A percentile compares a stretch with the other conserved stretches of the same genome.
Conservation (phyloP, 192 early-diverging fungal genomes). For the Funneliformis mosseae region DNA sequence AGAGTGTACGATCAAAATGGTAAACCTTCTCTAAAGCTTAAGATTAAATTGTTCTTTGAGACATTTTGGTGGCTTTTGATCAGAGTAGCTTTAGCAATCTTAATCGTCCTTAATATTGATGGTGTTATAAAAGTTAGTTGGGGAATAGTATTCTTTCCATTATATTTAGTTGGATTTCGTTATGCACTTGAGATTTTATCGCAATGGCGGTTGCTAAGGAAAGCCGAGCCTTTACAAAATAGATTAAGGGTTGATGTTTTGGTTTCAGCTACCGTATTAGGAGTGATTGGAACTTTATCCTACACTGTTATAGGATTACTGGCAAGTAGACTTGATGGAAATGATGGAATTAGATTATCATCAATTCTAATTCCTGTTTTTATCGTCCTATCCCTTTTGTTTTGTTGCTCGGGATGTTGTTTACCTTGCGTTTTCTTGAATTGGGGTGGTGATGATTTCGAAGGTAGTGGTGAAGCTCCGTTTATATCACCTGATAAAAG, state of each 20-base stretch:
- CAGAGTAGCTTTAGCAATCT: constrained; percentile 64
- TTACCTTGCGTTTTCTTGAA: constrained; percentile 55
- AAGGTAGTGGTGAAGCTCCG: constrained; percentile 39
- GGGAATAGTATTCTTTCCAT: constrained; percentile 69
- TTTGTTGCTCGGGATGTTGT: constrained; percentile 64
- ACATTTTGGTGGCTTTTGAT: constrained; percentile 68
- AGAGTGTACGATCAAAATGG: constrained; percentile 36
- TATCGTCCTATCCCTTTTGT: constrained; percentile 55
- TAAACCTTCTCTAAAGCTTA: constrained; percentile 1
- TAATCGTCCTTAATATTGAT: constrained; percentile 70
- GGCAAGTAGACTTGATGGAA: constrained; percentile 44
- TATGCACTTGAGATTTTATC: constrained; percentile 54
- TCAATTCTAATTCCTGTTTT: constrained; percentile 71
- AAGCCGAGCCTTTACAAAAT: constrained; percentile 49
- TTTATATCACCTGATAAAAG: constrained; percentile 44
- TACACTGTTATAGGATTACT: constrained; percentile 45
- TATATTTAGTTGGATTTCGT: constrained; percentile 64
- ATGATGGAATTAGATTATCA: constrained; percentile 53
- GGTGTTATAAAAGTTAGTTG: constrained; percentile 57
- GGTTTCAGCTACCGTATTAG: constrained; percentile 45
- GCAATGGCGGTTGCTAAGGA: constrained; percentile 40
- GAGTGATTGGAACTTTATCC: constrained; percentile 46
- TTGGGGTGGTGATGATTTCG: constrained; percentile 48
- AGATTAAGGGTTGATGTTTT: constrained; percentile 51
- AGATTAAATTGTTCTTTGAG: constrained; percentile 44